Evolutionary conservation across 306 rosid species (phyloP), one percentile per base, ranked within the genome.

Genomic region (Cucumis sativus): DNA sequence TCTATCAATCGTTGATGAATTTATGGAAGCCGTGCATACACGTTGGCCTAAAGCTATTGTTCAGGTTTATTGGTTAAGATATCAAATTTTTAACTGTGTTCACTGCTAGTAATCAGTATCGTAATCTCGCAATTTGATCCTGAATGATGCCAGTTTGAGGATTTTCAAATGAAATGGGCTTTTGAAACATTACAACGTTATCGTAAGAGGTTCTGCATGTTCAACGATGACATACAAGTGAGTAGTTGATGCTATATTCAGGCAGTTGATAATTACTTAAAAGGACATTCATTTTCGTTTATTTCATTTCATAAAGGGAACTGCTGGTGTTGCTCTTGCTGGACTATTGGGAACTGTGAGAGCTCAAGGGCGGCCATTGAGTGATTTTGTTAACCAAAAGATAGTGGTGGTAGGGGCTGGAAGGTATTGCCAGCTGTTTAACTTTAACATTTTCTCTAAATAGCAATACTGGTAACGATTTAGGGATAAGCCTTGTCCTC

Each of bases 11-110:
- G 89, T 96, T 73, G 99, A 96, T 83, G 99, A 96, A 89, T 89
- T 96, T 92, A 91, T 96, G 98, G 96, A 91, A 86, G 99, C 99
- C 20, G 96, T 92, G 81, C 76, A 80, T 76, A 87, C 92, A 82
- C 95, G 99, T 79, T 96, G 99, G 99, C 99, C 99, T 59, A 96
- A 92, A 91, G 97, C 99, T 79, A 88, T 96, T 85, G 99, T 96
- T 74, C 89, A 89, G 88, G 91, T 95, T 74, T 86, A 78, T 79
- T 79, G 83, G 81, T 79, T 74, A 62, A 81, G 58, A 40, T 57
- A 57, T 82, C 41, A 43, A 43, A 64, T 20, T 78, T 47, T 80
- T 80, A 2, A 20, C 11, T 75, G 37, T 39, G 78, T 65, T 59
- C 59, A 58, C 74, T 66, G 79, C 55, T 67, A 62, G 81, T 59